Evolutionary conservation across 1,284 basidiomycete genomes (phyloP).

Genomic region (Tylopilus sp.): DNA sequence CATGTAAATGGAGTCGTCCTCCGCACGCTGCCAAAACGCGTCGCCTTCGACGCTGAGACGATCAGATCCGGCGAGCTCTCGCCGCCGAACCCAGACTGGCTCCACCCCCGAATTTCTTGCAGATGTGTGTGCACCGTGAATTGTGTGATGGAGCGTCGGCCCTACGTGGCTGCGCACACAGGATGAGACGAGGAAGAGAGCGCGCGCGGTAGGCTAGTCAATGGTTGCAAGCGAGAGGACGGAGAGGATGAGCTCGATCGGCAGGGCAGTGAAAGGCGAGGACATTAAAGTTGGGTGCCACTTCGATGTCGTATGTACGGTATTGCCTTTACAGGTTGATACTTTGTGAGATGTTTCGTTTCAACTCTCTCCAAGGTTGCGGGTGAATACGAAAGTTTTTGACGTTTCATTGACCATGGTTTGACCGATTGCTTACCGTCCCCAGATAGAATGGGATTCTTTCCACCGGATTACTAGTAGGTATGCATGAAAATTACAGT

Average conservation of each 20-base stretch:
- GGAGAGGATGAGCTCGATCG: conserved; percentile 39
- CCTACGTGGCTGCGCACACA: conserved; percentile 36
- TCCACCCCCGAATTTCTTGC: conserved; percentile 3
- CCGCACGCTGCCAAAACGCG: conserved; percentile 3
- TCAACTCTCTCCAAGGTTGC: too few species aligned
- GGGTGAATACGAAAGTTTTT: too few species aligned
- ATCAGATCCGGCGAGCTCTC: not conserved
- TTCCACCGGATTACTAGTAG: too few species aligned
- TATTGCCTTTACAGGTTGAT: not conserved
- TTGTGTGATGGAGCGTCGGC: conserved; percentile 40
- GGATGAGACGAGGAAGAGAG: conserved; percentile 39
- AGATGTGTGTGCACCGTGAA: conserved; percentile 19
- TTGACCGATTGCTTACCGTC: too few species aligned
- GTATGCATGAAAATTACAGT: too few species aligned
- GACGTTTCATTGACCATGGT: too few species aligned
- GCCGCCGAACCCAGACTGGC: not conserved
- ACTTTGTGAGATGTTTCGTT: too few species aligned
- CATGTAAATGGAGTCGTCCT: not conserved
- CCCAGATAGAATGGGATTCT: too few species aligned
- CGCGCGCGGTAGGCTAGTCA: conserved; percentile 26
- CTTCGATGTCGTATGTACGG: not conserved
- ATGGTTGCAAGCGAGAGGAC: conserved; percentile 39
- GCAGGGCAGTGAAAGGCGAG: conserved; percentile 32
- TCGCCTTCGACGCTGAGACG: not conserved
- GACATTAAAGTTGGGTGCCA: not conserved